These are phyloP conservation scores for Fraxinus albicans DNA, from an alignment of 305 asterid species.

Conservation along the genomic window DNA sequence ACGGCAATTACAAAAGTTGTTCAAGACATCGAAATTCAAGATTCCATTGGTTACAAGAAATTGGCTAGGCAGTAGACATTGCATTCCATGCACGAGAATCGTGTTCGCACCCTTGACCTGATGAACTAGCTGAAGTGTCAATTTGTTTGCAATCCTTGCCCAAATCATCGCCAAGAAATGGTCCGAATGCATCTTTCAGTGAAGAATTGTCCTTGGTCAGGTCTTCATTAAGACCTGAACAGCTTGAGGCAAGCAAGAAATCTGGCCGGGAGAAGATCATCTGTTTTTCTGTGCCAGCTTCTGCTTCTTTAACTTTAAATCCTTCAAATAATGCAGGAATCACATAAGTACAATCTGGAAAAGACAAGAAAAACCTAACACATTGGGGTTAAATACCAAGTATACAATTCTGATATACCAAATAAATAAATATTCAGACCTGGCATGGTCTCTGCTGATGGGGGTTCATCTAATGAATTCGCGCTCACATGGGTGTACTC, in stretches of 20 bases:
- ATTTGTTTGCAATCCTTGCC: constrained; percentile 23
- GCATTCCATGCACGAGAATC: constrained; percentile 34
- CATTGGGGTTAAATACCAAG: neutral
- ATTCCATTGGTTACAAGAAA: constrained; percentile 19
- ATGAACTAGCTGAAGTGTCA: constrained; percentile 22
- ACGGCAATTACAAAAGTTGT: constrained; percentile 16
- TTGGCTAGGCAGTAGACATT: constrained; percentile 31
- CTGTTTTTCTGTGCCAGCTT: constrained; percentile 28
- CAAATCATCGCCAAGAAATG: constrained; percentile 31
- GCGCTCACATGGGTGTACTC: constrained; percentile 43
- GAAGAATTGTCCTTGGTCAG: constrained; percentile 21
- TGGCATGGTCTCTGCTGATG: constrained; percentile 30
- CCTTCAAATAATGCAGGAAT: constrained; percentile 35
- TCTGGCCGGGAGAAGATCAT: constrained; percentile 42
- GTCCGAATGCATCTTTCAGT: constrained; percentile 39
- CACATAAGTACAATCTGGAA: neutral
- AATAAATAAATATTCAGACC: constrained; percentile 26
- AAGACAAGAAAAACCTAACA: neutral
- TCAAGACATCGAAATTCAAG: constrained; percentile 15
- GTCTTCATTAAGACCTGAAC: constrained; percentile 27
- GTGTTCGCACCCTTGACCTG: constrained; percentile 25
- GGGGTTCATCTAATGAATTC: constrained; percentile 49
- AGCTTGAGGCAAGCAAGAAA: constrained; percentile 44
- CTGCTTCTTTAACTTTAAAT: constrained; percentile 35
- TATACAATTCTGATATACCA: neutral